Evolutionary conservation across 2,329 filamentous ascomycete genomes (phyloP).

Genomic region (Trichophyton benhamiae): DNA sequence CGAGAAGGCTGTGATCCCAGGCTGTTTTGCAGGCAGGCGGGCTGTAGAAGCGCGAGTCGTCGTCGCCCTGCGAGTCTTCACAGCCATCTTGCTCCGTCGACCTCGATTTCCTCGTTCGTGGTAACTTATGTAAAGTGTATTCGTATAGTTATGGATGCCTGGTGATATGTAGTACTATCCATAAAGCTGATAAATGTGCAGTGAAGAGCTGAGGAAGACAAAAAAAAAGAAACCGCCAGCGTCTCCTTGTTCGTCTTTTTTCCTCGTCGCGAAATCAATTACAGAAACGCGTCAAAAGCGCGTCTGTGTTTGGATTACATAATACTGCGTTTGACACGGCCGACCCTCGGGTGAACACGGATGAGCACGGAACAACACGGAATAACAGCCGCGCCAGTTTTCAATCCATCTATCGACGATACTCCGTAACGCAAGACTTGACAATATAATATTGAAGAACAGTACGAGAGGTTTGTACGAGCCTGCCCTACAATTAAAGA

Average conservation of each 20-base stretch:
- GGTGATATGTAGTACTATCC: neutral
- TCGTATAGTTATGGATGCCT: neutral
- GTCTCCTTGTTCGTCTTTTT: neutral
- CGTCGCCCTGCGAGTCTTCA: conserved; percentile 1
- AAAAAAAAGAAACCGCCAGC: neutral
- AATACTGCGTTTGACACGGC: neutral
- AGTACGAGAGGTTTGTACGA: no score
- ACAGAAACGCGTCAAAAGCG: neutral
- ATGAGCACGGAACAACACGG: no score
- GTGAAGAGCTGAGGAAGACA: neutral
- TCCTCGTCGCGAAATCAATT: neutral
- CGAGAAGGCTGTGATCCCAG: conserved; percentile 35
- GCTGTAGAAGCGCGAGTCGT: conserved; percentile 10
- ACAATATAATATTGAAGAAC: no score
- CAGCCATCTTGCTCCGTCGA: conserved; percentile 5
- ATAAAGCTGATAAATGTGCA: neutral
- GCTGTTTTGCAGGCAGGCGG: conserved; percentile 24
- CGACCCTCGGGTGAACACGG: no score
- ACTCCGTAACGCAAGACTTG: no score
- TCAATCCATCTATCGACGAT: no score
- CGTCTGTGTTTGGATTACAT: neutral
- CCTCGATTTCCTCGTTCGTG: neutral
- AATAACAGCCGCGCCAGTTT: no score
- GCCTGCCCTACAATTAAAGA: no score
- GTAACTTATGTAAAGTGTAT: neutral